A percentile compares a stretch with the other conserved stretches of the same genome.
Conservation (phyloP, 2,329 filamentous ascomycete species). For the Conoideocrella luteorostrata region DNA sequence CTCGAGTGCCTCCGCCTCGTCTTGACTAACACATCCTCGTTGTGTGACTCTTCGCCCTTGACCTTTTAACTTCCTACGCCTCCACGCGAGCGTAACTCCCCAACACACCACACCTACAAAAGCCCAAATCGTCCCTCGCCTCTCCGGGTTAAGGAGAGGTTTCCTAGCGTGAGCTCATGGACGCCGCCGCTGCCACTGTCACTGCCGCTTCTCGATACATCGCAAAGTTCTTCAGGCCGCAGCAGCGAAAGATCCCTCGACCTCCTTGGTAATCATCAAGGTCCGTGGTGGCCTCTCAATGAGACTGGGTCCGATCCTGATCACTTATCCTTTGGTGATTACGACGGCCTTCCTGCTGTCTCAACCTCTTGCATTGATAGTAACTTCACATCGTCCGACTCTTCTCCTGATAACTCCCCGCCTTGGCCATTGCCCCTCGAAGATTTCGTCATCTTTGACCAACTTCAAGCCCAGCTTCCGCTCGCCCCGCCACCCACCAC, state of each 20-base stretch:
- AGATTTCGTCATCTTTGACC: slow-evolving; percentile 2
- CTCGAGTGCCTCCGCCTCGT: not conserved
- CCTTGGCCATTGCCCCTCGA: not conserved
- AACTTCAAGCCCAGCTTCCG: not conserved
- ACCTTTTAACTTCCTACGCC: no score
- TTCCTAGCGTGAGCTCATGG: slow-evolving; percentile 16
- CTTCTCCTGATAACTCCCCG: not conserved
- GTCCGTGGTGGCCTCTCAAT: slow-evolving; percentile 9
- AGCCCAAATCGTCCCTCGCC: slow-evolving; percentile 6
- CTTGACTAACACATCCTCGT: not conserved
- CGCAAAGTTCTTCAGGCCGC: slow-evolving; percentile 12
- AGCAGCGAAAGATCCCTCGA: slow-evolving; percentile 11
- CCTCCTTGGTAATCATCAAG: slow-evolving; percentile 12
- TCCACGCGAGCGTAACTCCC: not conserved
- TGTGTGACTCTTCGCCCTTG: not conserved
- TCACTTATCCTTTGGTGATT: not conserved
- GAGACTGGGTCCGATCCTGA: slow-evolving; percentile 1
- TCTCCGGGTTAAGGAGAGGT: slow-evolving; percentile 15
- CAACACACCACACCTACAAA: not conserved
- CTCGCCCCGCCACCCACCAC: not conserved
- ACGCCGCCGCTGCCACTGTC: slow-evolving; percentile 5
- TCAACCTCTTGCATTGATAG: slow-evolving; percentile 1
- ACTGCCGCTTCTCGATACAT: slow-evolving; percentile 1
- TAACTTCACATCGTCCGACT: not conserved
- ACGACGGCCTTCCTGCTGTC: slow-evolving; percentile 1